Base-by-base conservation (phyloP, 352 stramenopile genomes). In the Phytopythium litorale region DNA sequence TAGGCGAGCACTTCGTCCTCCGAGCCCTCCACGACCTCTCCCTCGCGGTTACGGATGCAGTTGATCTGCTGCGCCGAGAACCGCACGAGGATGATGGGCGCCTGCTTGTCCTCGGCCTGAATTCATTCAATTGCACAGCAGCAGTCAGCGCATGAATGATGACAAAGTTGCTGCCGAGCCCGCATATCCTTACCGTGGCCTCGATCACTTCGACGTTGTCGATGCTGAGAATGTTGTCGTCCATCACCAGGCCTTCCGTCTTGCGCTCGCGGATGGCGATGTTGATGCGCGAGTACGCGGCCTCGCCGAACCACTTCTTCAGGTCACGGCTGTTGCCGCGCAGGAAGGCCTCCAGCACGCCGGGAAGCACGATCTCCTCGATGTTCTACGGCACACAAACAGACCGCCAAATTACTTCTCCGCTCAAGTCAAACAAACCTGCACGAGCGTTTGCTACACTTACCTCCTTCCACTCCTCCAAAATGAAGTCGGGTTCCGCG, bases 11-110 rank as follows among this genome's bases (percentile, higher is more conserved):
- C 98, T 58, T 99, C 94, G 73, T 99, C 95, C 66, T 99, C 96
- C 6, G 85, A 92, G 50, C 97, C 97, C 66, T 99, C 96, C 23
- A 99, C 88, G 62, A 99, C 88, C 68, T 98, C 89, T 40, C 96
- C 96, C 70, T 98, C 91, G 58, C 97, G 94, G 76, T 99, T 98
- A 62, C 93, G 84, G 42, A 99, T 97, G 77, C 97, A 99, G 82
- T 99, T 98, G 74, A 99, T 99, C 80, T 99, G 97, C 79, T 99
- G 97, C 48, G 93, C 95, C 84, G 98, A 97, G 73, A 99, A 99
- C 61, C 98, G 93, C 42, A 99, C 71, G 13, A 99, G 70, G 68
- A 99, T 97, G 59, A 99, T 98, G 9, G 97, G 97, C 58, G 96
- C 84, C 60, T 93, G 86, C 53, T 92, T 94, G 55, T 94, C 83